Conservation (phyloP, 2,329 filamentous ascomycete genomes). For the Pseudogymnoascus sp. region DNA sequence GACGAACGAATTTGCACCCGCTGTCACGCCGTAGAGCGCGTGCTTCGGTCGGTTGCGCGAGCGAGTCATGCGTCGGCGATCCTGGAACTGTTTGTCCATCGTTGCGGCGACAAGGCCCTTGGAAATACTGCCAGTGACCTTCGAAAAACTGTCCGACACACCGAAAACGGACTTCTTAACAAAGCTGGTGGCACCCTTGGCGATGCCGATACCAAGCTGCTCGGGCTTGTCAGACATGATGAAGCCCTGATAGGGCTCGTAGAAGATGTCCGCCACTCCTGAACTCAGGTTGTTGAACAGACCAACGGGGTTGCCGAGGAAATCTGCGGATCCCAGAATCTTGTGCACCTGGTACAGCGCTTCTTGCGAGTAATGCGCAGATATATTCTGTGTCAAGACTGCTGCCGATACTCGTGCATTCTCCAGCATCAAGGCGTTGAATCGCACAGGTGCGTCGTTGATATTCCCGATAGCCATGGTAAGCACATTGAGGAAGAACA, state of each 20-base stretch:
- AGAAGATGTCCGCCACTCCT: slow-evolving; percentile 95
- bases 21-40: slow-evolving; percentile 89
- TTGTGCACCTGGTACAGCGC: slow-evolving; percentile 94
- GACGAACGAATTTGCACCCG: slow-evolving; percentile 90
- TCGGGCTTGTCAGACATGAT: slow-evolving; percentile 95
- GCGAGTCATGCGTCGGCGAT: slow-evolving; percentile 85
- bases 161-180: slow-evolving; percentile 98
- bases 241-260: slow-evolving; percentile 95
- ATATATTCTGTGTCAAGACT: slow-evolving; percentile 76
- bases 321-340: slow-evolving; percentile 93
- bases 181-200: slow-evolving; percentile 92
- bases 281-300: slow-evolving; percentile 98
- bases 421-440: slow-evolving; percentile 90
- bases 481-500: slow-evolving; percentile 98
- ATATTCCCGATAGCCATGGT: slow-evolving; percentile 99
- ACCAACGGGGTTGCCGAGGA: slow-evolving; percentile 93
- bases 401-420: slow-evolving; percentile 87
- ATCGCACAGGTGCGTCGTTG: slow-evolving; percentile 89
- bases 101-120: slow-evolving; percentile 94
- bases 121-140: slow-evolving; percentile 93
- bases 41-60: slow-evolving; percentile 94
- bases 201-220: slow-evolving; percentile 89
- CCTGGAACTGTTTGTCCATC: slow-evolving; percentile 97
- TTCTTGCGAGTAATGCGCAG: slow-evolving; percentile 94
- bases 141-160: slow-evolving; percentile 93